Conservation (phyloP, 768 basidiomycete species). For the Crucibulum laeve region DNA sequence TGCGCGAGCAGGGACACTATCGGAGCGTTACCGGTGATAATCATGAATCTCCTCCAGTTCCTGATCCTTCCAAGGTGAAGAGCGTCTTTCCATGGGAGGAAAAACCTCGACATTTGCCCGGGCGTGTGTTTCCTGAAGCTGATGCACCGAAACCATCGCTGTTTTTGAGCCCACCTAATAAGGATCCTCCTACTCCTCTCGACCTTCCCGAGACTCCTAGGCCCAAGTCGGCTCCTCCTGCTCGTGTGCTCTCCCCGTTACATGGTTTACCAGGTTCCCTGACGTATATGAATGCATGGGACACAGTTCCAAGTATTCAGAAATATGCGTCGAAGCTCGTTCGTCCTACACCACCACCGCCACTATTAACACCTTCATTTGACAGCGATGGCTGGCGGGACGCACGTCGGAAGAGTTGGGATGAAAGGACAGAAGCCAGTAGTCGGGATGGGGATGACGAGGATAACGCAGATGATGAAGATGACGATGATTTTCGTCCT, state of each 20-base stretch:
- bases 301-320: conserved; percentile 74
- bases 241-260: conserved; percentile 33
- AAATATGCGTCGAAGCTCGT: conserved; percentile 63
- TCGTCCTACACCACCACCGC: conserved; percentile 39
- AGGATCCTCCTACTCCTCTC: conserved; percentile 26
- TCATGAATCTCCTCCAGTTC: conserved; percentile 42
- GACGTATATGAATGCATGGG: conserved; percentile 82
- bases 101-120: conserved; percentile 58
- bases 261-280: conserved; percentile 54
- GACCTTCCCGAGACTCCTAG: conserved; percentile 28
- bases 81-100: conserved; percentile 96
- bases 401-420: conserved; percentile 37
- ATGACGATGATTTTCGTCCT: conserved; percentile 25
- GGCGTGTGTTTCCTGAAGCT: conserved; percentile 68
- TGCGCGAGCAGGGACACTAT: conserved; percentile 74
- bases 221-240: conserved; percentile 15
- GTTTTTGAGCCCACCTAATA: conserved; percentile 34
- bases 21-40: conserved; percentile 54
- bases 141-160: conserved; percentile 50
- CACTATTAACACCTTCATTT: conserved; percentile 42
- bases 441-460: conserved; percentile 84
- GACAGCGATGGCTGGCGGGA: conserved; percentile 39
- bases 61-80: conserved; percentile 71
- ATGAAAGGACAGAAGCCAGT: conserved; percentile 56
- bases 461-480: conserved; percentile 65